A percentile compares a stretch with the other conserved stretches of the same genome.
These are phyloP conservation scores for Aspergillus piperis DNA, from an alignment of 2,329 filamentous ascomycete genomes.

Conservation along the genomic window DNA sequence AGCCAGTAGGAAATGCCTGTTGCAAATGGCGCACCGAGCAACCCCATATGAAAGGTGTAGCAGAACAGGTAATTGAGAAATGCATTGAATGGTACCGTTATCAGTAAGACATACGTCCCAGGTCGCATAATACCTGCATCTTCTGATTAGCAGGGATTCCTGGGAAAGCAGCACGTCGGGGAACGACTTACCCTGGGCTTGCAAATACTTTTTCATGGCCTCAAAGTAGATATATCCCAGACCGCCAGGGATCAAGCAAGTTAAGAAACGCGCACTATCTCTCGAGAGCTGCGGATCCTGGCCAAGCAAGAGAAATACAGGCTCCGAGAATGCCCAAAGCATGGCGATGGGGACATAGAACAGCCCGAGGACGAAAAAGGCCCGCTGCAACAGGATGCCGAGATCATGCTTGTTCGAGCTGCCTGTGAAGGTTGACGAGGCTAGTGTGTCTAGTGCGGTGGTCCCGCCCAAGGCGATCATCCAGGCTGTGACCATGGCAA, in stretches of 20 bases:
- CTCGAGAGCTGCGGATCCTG: constrained; percentile 76
- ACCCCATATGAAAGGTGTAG: constrained; percentile 68
- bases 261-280: constrained; percentile 72
- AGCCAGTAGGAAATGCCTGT: constrained; percentile 85
- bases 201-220: constrained; percentile 65
- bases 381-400: constrained; percentile 75
- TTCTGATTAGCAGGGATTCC: neutral
- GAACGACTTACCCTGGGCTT: constrained; percentile 53
- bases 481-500: constrained; percentile 87
- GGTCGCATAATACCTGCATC: constrained; percentile 61
- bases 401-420: constrained; percentile 76
- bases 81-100: constrained; percentile 62
- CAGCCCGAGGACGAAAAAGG: constrained; percentile 68
- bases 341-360: constrained; percentile 74
- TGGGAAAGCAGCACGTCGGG: neutral
- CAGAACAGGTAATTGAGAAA: constrained; percentile 68
- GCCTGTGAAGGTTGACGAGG: constrained; percentile 78
- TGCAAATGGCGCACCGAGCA: constrained; percentile 78
- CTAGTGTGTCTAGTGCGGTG: constrained; percentile 81
- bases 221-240: constrained; percentile 89
- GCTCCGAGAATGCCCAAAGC: constrained; percentile 74
- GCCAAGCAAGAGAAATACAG: constrained; percentile 71
- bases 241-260: constrained; percentile 74
- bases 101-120: constrained; percentile 63
- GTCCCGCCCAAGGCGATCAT: constrained; percentile 82